Conservation (phyloP, 768 basidiomycete genomes). For the Agrocybe praecox region DNA sequence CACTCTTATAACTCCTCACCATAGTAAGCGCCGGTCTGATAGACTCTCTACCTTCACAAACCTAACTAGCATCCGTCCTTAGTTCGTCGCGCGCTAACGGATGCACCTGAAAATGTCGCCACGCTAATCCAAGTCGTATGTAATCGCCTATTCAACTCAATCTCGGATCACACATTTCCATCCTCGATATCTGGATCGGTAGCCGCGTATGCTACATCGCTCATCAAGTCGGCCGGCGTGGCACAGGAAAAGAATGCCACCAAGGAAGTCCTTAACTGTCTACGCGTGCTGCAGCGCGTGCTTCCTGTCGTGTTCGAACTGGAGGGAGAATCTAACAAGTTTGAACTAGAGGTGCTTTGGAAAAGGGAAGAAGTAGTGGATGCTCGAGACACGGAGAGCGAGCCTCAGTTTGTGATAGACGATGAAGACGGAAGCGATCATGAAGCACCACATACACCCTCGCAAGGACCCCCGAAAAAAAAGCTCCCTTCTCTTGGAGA, state of each 20-base stretch:
- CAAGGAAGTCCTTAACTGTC: constrained; percentile 88
- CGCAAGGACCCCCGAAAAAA: constrained; percentile 36
- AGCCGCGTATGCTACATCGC: constrained; percentile 66
- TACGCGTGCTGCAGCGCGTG: constrained; percentile 88
- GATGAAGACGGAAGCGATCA: constrained; percentile 71
- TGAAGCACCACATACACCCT: constrained; percentile 19
- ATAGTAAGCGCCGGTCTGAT: constrained; percentile 55
- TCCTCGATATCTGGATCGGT: constrained; percentile 56
- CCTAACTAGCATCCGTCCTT: constrained; percentile 13
- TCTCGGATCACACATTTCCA: constrained; percentile 83
- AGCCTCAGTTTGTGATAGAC: constrained; percentile 86
- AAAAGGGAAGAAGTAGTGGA: constrained; percentile 58
- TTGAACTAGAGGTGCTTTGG: constrained; percentile 88
- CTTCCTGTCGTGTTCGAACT: constrained; percentile 89
- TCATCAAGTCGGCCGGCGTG: constrained; percentile 61
- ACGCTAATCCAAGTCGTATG: constrained; percentile 77
- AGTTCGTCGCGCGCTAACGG: constrained; percentile 83
- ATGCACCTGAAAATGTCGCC: constrained; percentile 85
- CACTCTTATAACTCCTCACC: constrained; percentile 83
- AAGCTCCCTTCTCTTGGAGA: constrained; percentile 79
- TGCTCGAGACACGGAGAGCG: constrained; percentile 20
- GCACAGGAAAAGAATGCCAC: constrained; percentile 66
- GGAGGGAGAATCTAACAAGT: constrained; percentile 67
- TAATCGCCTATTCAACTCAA: constrained; percentile 69
- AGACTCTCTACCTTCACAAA: constrained; percentile 3